Evolutionary conservation across 208 protist genomes (phyloP), one percentile per base, ranked within the genome.

Genomic region (Leishmania arabica): DNA sequence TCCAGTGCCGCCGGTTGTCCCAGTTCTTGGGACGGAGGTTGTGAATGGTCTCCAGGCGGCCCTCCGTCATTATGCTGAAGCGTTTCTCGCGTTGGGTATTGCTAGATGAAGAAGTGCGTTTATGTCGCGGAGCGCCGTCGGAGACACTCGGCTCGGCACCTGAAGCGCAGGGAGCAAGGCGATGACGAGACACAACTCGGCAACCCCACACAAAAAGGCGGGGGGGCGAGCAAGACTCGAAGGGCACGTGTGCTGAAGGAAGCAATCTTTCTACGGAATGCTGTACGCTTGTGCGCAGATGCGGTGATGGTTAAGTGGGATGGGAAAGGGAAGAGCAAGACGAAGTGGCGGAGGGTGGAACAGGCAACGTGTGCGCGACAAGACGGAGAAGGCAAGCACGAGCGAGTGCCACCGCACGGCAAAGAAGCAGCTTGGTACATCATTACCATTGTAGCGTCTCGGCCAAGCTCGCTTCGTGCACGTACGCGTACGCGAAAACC

Each of bases 1-100:
- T 95, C 95, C 95, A 98, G 85, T 97, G 93, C 65, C 93, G 90
- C 21, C 95, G 92, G 53, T 90, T 90, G 86, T 98, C 95, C 92
- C 93, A 98, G 86, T 97, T 97, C 86, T 95, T 91, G 17, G 95
- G 95, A 15, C 95, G 93, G 53, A 97, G 89, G 84, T 98, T 98
- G 85, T 97, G 91, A 72, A 92, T 82, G 54, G 93, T 98, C 82
- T 98, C 95, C 42, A 98, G 90, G 58, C 95, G 92, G 15, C 95
- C 95, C 69, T 98, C 93, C 56, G 95, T 98, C 95, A 98, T 98
- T 93, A 95, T 98, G 69, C 3, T 73, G 69, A 73, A 53, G 69
- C 40, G 69, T 1, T 73, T 51, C 45, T 13, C 21, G 24, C 6
- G 11, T n/a, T 60, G n/a, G 34, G 51, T 76, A 58, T 31, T 42